A percentile compares a stretch with the other conserved stretches of the same genome.
phyloP scores from a whole-genome alignment of 805 yeast genomes.

The Huiozyma sinensis region DNA sequence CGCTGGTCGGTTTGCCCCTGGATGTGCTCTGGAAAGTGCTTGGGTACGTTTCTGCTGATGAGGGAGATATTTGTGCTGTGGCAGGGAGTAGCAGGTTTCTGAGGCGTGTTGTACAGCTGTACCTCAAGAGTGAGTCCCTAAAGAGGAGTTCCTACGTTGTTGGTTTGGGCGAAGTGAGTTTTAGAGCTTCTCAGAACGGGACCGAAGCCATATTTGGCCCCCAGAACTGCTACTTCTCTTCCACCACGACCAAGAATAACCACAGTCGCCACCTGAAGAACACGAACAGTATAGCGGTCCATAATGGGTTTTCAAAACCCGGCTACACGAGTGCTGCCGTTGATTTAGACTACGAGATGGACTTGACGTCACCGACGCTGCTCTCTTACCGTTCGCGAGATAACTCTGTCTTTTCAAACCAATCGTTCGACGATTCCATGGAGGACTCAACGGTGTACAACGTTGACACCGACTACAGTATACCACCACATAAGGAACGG shows the following conservation, averaged over 20 bases:
- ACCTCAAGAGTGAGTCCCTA: no score
- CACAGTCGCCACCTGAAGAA: neutral
- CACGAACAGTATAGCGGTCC: neutral
- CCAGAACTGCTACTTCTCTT: no score
- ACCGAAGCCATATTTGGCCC: no score
- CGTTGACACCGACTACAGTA: no score
- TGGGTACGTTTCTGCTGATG: slow-evolving; percentile 6
- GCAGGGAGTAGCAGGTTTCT: no score
- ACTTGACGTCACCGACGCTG: neutral
- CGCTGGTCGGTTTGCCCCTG: slow-evolving; percentile 17
- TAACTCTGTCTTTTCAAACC: slow-evolving; percentile 1
- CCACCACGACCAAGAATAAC: neutral
- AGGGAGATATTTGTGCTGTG: no score
- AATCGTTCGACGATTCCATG: slow-evolving; percentile 3
- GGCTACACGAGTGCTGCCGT: neutral
- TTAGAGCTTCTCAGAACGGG: no score
- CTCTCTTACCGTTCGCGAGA: slow-evolving; percentile 1
- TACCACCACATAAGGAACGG: neutral
- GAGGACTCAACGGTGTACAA: slow-evolving; percentile 1
- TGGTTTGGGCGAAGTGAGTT: no score
- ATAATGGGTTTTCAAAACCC: neutral
- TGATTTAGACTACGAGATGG: neutral
- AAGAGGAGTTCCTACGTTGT: no score
- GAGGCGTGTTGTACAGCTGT: no score
- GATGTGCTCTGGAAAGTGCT: slow-evolving; percentile 17